A percentile compares a stretch with the other conserved stretches of the same genome.
Conservation (phyloP, 164 flowering plant genomes). For the Magnolia sinica region DNA sequence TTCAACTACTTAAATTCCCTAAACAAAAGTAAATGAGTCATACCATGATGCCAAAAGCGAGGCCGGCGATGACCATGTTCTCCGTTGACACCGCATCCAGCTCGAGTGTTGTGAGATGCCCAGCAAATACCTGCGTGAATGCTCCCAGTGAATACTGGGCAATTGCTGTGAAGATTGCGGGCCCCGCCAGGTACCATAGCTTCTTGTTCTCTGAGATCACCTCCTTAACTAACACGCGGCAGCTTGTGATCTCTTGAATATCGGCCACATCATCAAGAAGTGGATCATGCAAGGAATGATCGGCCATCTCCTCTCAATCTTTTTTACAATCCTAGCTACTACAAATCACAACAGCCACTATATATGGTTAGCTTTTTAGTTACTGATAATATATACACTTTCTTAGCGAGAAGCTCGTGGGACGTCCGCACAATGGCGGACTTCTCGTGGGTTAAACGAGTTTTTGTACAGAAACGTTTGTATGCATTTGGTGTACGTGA, state of each 20-base stretch:
- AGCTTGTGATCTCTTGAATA: conserved; percentile 20
- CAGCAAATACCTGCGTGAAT: conserved; percentile 30
- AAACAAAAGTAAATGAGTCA: background rate
- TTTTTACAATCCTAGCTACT: no score
- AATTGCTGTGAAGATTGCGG: conserved; percentile 29
- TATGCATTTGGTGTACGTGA: background rate
- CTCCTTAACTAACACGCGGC: conserved; percentile 18
- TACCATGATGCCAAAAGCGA: conserved; percentile 36
- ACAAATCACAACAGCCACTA: no score
- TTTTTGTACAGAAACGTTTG: background rate
- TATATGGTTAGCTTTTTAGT: background rate
- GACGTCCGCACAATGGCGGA: conserved; percentile 7
- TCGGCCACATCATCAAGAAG: conserved; percentile 15
- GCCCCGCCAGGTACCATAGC: conserved; percentile 34
- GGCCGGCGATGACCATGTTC: conserved; percentile 36
- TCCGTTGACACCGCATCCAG: conserved; percentile 34
- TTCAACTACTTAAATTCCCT: background rate
- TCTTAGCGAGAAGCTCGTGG: conserved; percentile 20
- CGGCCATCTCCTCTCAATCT: conserved; percentile 11
- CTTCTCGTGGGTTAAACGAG: conserved; percentile 23
- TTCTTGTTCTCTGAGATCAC: conserved; percentile 23
- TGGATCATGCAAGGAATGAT: conserved; percentile 10
- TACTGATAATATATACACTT: background rate
- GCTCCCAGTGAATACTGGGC: conserved; percentile 35
- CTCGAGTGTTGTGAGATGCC: conserved; percentile 31